Evolutionary conservation across 306 rosid species (phyloP), one percentile per base, ranked within the genome.

Genomic region (Chamaecrista fasciculata): DNA sequence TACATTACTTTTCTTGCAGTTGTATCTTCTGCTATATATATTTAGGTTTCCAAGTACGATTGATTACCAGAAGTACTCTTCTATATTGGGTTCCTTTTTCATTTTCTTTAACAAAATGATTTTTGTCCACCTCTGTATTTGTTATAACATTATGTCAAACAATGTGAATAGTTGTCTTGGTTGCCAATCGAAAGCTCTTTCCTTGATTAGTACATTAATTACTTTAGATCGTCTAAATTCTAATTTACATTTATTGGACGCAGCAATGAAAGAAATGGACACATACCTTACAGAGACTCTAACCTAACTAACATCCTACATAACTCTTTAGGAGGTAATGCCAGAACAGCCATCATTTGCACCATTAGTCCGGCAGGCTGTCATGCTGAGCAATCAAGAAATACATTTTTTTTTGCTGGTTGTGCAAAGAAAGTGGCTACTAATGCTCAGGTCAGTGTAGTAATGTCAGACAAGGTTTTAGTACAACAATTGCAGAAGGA

Each of bases 281-380:
- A 93, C 75, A 8, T 93, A 75, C 98, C 97, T 66, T 93, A 80
- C 57, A 86, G 98, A 82, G 97, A 93, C 57, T 93, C 97, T 0
- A 93, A 93, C 75, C 77, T 93, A 76, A 93, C 98, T 50, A 94
- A 97, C 57, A 88, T 93, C 81, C 81, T 93, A 58, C 98, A 93
- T 25, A 93, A 90, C 67, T 93, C 97, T 36, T 81, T 93, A 60
- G 98, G 97, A 50, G 98, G 98, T 59, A 90, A 93, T 75, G 87
- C 97, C 42, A 89, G 98, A 86, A 90, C 96, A 63, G 97, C 98
- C 31, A 86, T 93, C 73, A 75, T 93, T 77, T 93, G 98, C 78
- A 93, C 98, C 2, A 76, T 90, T 73, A 93, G 93, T 75, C 98
- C 98, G 11, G 94, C 97, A 15, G 80, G 79, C 20, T 79, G 88